phyloP scores from a whole-genome alignment of 2,329 filamentous ascomycete species.

The Ophiostoma piceae region DNA sequence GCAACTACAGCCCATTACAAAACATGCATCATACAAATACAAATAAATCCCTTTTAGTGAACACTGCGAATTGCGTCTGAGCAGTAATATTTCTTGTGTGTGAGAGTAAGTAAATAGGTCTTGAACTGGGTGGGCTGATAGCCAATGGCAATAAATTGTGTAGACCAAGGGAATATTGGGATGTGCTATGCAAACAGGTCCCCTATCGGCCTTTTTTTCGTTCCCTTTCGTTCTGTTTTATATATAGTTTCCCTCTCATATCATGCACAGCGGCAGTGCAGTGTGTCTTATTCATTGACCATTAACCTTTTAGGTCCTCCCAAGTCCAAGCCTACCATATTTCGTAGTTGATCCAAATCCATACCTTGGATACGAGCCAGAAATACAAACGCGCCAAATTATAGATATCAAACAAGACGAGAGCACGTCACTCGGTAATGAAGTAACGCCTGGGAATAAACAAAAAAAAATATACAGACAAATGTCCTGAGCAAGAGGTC shows the following conservation, averaged over 20 bases:
- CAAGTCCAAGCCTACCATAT: background rate
- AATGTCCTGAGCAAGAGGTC: background rate
- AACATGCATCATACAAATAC: too few species aligned
- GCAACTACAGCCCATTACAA: too few species aligned
- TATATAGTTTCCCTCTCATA: background rate
- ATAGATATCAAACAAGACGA: background rate
- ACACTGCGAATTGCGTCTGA: too few species aligned
- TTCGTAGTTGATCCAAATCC: constrained; percentile 3
- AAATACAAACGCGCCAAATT: constrained; percentile 4
- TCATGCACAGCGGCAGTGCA: background rate
- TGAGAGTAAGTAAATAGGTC: background rate
- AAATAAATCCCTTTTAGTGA: too few species aligned
- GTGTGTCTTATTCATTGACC: background rate
- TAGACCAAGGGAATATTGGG: background rate
- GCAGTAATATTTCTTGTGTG: too few species aligned
- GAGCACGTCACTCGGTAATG: background rate
- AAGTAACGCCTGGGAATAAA: constrained; percentile 8
- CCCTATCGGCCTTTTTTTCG: background rate
- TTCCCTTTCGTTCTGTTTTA: background rate
- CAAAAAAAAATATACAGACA: background rate
- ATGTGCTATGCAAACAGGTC: background rate
- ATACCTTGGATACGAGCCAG: background rate
- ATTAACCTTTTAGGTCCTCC: background rate
- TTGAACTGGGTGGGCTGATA: background rate
- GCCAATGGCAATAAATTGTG: background rate